phyloP scores from a whole-genome alignment of 305 asterid genomes.

The Solanum hybrid region DNA sequence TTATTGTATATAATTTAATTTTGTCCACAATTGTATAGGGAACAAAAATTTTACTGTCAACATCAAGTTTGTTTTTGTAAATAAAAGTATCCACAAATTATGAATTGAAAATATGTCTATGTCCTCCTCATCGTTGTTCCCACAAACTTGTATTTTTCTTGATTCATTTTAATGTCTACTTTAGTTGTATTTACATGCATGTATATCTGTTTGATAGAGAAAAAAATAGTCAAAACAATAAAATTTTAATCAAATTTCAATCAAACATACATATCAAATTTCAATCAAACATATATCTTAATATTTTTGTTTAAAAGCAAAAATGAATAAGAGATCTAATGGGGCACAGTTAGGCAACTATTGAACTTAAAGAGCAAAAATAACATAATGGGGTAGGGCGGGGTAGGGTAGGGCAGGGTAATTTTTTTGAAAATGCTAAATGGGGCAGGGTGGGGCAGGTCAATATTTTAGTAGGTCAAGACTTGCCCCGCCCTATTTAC shows the following conservation, averaged over 20 bases:
- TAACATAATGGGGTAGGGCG: not conserved
- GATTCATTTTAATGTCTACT: not conserved
- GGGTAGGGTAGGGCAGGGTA: not conserved
- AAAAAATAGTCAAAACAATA: not conserved
- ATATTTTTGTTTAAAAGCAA: not conserved
- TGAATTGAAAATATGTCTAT: not conserved
- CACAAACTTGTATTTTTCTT: not conserved
- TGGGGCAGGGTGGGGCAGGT: not conserved
- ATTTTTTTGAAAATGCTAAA: not conserved
- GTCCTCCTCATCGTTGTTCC: not conserved
- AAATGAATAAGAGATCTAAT: not conserved
- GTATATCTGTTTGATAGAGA: not conserved
- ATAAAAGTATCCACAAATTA: not conserved
- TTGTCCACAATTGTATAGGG: not conserved
- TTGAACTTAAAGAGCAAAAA: not conserved
- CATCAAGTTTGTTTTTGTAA: no score
- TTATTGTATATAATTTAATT: not conserved
- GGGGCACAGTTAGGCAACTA: not conserved
- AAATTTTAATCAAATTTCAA: no score
- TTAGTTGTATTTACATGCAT: not conserved
- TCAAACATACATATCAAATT: no score
- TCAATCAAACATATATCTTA: no score
- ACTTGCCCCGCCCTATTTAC: not conserved
- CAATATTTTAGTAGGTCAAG: not conserved
- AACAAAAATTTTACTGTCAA: not conserved